Evolutionary conservation across 2,329 filamentous ascomycete genomes (phyloP).

Genomic region (Fusarium sp.): DNA sequence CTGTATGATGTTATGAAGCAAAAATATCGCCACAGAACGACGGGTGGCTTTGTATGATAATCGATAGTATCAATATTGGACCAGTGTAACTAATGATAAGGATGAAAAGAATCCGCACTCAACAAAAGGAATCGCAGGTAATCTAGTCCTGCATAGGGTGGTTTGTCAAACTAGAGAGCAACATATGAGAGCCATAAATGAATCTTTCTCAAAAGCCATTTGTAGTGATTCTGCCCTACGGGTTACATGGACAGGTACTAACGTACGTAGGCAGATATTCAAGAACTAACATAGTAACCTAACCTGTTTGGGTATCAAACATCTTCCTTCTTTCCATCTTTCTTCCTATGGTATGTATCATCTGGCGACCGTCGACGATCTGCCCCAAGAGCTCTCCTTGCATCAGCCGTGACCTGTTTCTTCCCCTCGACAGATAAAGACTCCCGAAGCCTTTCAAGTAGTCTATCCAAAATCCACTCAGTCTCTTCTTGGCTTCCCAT

Average conservation of each 20-base stretch:
- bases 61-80: neutral
- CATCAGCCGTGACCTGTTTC: constrained; percentile 15
- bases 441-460: constrained; percentile 64
- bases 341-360: neutral
- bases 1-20: constrained; percentile 13
- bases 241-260: neutral
- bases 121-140: neutral
- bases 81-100: neutral
- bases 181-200: neutral
- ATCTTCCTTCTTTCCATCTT: neutral
- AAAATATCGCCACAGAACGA: neutral
- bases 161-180: neutral
- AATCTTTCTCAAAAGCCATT: neutral
- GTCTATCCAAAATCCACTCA: constrained; percentile 76
- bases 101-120: neutral
- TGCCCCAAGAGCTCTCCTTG: constrained; percentile 11
- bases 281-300: neutral
- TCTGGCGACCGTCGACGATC: constrained; percentile 4
- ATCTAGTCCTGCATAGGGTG: neutral
- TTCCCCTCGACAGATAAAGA: constrained; percentile 41
- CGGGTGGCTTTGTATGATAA: constrained; percentile 14
- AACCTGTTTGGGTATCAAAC: constrained; percentile 1
- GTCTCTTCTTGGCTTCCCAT: constrained; percentile 75
- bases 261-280: neutral
- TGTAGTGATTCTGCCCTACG: neutral